A percentile compares a stretch with the other conserved stretches of the same genome.
phyloP scores from a whole-genome alignment of 2,329 filamentous ascomycete genomes.

The Macrophomina phaseolina region DNA sequence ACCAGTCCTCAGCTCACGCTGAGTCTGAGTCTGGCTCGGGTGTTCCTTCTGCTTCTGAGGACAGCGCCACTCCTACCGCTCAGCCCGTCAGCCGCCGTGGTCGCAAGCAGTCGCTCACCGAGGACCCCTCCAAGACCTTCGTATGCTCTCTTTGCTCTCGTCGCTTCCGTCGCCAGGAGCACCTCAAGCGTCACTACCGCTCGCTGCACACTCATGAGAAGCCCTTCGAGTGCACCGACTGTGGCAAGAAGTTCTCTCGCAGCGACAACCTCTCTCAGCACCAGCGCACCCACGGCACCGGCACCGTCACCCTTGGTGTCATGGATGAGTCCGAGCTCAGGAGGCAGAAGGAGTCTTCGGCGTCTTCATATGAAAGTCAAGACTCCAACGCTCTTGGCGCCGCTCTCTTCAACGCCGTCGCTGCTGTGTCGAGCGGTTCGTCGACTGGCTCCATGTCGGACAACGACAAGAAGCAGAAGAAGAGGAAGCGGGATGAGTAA shows the following conservation, averaged over 20 bases:
- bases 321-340: conserved; percentile 71
- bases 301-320: conserved; percentile 89
- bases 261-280: conserved; percentile 98
- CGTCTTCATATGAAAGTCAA: conserved; percentile 40
- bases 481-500: conserved; percentile 75
- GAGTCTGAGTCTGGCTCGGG: conserved; percentile 50
- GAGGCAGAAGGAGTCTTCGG: conserved; percentile 29
- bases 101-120: conserved; percentile 96
- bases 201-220: conserved; percentile 98
- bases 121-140: conserved; percentile 98
- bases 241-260: conserved; percentile 98
- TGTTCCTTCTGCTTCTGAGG: conserved; percentile 53
- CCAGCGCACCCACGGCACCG: conserved; percentile 87
- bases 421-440: conserved; percentile 37
- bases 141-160: conserved; percentile 96
- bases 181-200: conserved; percentile 97
- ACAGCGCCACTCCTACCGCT: conserved; percentile 39
- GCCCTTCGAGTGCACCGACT: conserved; percentile 97
- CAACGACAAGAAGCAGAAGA: conserved; percentile 53
- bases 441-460: conserved; percentile 43
- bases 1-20: conserved; percentile 38
- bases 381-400: conserved; percentile 46
- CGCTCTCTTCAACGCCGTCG: conserved; percentile 47
- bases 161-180: conserved; percentile 96
- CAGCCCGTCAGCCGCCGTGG: conserved; percentile 83